A percentile compares a stretch with the other conserved stretches of the same genome.
phyloP scores from a whole-genome alignment of 1,284 basidiomycete species.

The Fomitopsis schrenkii region DNA sequence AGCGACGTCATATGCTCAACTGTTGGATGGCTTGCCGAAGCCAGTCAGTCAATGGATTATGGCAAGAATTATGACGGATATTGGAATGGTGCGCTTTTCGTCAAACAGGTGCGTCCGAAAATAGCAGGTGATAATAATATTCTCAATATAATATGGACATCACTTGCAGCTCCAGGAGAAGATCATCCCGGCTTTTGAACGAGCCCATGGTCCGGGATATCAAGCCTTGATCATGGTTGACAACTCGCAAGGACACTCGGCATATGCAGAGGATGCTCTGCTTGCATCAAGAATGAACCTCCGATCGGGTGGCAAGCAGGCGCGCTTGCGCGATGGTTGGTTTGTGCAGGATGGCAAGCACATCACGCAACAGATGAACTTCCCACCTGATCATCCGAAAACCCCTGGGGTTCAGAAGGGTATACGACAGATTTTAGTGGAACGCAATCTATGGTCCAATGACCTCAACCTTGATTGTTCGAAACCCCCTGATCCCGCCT shows the following conservation, averaged over 20 bases:
- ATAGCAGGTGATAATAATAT: not conserved
- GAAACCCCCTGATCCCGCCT: slow-evolving; percentile 10
- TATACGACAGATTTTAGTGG: slow-evolving; percentile 29
- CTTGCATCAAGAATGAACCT: not conserved
- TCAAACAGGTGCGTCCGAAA: slow-evolving; percentile 33
- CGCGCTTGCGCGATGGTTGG: slow-evolving; percentile 29
- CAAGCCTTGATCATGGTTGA: slow-evolving; percentile 35
- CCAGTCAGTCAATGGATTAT: slow-evolving; percentile 29
- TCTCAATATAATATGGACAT: not conserved
- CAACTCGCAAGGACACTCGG: slow-evolving; percentile 29
- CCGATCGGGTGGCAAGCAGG: slow-evolving; percentile 20
- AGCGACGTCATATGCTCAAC: slow-evolving; percentile 18
- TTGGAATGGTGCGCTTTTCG: slow-evolving; percentile 36
- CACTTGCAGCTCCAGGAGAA: slow-evolving; percentile 22
- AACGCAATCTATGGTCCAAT: slow-evolving; percentile 24
- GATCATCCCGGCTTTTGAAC: slow-evolving; percentile 34
- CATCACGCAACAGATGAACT: slow-evolving; percentile 31
- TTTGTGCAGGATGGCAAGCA: slow-evolving; percentile 19
- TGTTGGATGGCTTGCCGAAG: slow-evolving; percentile 12
- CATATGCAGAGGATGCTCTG: not conserved
- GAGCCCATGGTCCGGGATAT: slow-evolving; percentile 27
- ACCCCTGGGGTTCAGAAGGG: slow-evolving; percentile 31
- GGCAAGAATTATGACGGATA: slow-evolving; percentile 42
- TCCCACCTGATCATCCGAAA: slow-evolving; percentile 24
- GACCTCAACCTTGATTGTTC: slow-evolving; percentile 23